Evolutionary conservation across 805 yeast genomes (phyloP).

Genomic region (Pichia kluyveri): DNA sequence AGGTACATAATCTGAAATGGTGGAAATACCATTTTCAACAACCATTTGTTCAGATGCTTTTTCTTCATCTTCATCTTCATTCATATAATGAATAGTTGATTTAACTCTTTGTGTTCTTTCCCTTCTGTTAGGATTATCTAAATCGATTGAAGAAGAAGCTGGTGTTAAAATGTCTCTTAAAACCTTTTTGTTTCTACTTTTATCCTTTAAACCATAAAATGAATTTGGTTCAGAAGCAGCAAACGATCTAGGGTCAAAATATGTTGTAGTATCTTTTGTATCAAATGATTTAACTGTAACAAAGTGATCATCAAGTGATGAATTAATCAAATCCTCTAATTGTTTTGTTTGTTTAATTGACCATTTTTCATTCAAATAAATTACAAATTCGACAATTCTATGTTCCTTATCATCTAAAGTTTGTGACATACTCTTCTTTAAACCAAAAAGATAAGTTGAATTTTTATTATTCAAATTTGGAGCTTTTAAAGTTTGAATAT

Average conservation of each 20-base stretch:
- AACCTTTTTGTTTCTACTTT: neutral
- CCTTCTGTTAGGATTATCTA: neutral
- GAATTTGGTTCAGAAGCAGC: neutral
- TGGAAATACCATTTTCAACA: constrained; percentile 19
- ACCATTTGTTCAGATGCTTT: constrained; percentile 32
- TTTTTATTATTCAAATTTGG: neutral
- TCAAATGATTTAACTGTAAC: neutral
- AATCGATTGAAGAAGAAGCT: neutral
- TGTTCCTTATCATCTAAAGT: neutral
- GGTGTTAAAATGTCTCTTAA: neutral
- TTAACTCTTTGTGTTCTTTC: constrained; percentile 4
- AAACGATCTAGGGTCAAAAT: neutral
- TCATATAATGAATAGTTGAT: constrained; percentile 2
- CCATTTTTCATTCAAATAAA: neutral
- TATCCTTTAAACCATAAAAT: neutral
- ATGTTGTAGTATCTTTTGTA: neutral
- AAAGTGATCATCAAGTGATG: neutral
- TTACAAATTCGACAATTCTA: neutral
- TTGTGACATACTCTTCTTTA: neutral
- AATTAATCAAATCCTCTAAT: neutral
- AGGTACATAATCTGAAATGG: constrained; percentile 23
- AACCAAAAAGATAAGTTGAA: neutral
- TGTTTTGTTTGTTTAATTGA: neutral
- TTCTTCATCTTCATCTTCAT: constrained; percentile 8
- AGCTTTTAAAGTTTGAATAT: neutral